Evolutionary conservation across 2,329 filamentous ascomycete genomes (phyloP).

Genomic region (Xylaria sp.): DNA sequence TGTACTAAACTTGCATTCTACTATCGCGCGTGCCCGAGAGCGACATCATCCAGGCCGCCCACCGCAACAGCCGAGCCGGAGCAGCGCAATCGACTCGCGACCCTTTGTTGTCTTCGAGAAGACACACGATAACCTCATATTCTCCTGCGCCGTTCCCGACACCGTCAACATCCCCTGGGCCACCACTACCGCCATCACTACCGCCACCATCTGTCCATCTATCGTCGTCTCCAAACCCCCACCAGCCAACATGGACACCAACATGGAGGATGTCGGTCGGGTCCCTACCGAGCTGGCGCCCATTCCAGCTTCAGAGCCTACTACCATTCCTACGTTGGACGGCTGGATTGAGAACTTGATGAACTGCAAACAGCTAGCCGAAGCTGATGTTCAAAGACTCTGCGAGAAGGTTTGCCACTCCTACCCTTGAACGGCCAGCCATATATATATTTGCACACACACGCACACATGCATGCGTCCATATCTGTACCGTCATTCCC

Average conservation of each 20-base stretch:
- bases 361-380: constrained; percentile 97
- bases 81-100: constrained; percentile 3
- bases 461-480: background rate
- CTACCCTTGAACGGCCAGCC: background rate
- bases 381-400: constrained; percentile 92
- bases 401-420: constrained; percentile 87
- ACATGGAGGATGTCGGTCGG: constrained; percentile 98
- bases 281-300: constrained; percentile 82
- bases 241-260: constrained; percentile 80
- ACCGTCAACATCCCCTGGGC: constrained; percentile 8
- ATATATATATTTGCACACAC: too few species aligned
- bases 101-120: background rate
- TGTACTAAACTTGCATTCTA: constrained; percentile 21
- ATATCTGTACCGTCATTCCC: background rate
- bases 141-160: constrained; percentile 3
- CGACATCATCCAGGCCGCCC: constrained; percentile 12
- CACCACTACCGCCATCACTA: background rate
- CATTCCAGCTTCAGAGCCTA: constrained; percentile 75
- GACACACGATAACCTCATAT: background rate
- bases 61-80: constrained; percentile 14
- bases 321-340: constrained; percentile 91
- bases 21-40: constrained; percentile 24
- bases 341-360: constrained; percentile 99
- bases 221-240: constrained; percentile 12
- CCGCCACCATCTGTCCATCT: background rate